Evolutionary conservation across 805 yeast species (phyloP).

Genomic region (Candida rishiriensis): DNA sequence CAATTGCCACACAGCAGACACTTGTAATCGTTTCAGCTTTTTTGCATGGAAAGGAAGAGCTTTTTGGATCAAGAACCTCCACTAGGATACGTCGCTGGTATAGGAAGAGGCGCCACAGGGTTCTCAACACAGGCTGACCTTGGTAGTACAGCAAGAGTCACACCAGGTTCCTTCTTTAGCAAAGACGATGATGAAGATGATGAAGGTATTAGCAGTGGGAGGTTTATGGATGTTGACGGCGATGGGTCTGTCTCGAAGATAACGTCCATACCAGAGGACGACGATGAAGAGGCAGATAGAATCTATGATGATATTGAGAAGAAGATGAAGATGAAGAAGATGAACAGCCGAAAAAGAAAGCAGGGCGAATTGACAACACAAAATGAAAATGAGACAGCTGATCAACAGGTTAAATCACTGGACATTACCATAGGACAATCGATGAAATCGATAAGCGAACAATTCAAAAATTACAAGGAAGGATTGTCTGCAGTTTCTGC

Average conservation of each 20-base stretch:
- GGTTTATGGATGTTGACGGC: conserved; percentile 26
- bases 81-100: conserved; percentile 83
- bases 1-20: neutral
- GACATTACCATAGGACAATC: conserved; percentile 22
- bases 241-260: conserved; percentile 23
- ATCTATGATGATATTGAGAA: conserved; percentile 66
- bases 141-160: conserved; percentile 43
- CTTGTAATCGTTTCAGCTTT: neutral
- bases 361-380: conserved; percentile 12
- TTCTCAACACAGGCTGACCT: conserved; percentile 82
- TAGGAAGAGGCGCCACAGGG: conserved; percentile 94
- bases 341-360: conserved; percentile 15
- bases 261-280: conserved; percentile 35
- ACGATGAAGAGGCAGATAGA: conserved; percentile 73
- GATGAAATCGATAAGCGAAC: conserved; percentile 37
- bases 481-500: conserved; percentile 52
- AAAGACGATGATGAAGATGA: conserved; percentile 25
- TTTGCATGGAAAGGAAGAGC: conserved; percentile 45
- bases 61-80: conserved; percentile 88
- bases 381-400: conserved; percentile 3
- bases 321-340: conserved; percentile 33
- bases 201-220: conserved; percentile 19
- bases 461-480: conserved; percentile 67
- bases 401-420: conserved; percentile 10
- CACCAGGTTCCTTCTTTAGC: conserved; percentile 19